Evolutionary conservation across 2,329 filamentous ascomycete genomes (phyloP).

Genomic region (Microdochium paspali): DNA sequence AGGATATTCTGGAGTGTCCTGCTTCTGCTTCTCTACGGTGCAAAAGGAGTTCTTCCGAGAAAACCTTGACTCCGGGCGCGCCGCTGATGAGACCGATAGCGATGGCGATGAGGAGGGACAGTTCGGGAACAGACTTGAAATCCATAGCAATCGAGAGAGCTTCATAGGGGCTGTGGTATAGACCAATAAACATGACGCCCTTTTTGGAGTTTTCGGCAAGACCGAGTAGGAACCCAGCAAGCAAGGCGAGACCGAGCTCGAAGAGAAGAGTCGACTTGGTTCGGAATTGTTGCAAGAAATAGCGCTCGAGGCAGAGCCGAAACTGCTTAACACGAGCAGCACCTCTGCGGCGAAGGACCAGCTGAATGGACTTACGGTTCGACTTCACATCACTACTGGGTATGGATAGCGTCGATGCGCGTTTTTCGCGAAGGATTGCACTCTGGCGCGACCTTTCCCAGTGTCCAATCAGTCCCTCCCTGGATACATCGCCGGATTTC

Average conservation of each 20-base stretch:
- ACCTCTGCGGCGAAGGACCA: conserved; percentile 38
- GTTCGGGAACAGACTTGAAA: conserved; percentile 37
- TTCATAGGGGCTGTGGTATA: conserved; percentile 39
- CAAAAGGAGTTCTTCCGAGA: conserved; percentile 45
- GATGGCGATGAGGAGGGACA: conserved; percentile 42
- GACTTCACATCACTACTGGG: conserved; percentile 15
- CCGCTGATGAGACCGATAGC: conserved; percentile 45
- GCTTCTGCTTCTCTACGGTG: conserved; percentile 45
- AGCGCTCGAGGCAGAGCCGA: conserved; percentile 40
- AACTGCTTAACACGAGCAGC: conserved; percentile 37
- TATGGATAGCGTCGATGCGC: conserved; percentile 14
- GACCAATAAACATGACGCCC: conserved; percentile 42
- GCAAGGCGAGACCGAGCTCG: conserved; percentile 40
- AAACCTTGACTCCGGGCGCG: conserved; percentile 45
- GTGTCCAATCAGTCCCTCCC: conserved; percentile 36
- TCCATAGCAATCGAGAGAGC: conserved; percentile 42
- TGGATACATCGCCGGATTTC: conserved; percentile 31
- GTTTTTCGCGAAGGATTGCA: conserved; percentile 4
- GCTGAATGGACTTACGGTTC: conserved; percentile 25
- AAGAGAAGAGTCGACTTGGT: conserved; percentile 39
- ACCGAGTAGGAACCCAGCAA: conserved; percentile 45
- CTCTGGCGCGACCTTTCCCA: conserved; percentile 28
- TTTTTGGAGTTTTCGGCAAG: conserved; percentile 38
- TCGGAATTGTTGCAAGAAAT: conserved; percentile 48
- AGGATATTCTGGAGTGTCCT: conserved; percentile 44